Evolutionary conservation across 108 stramenopile genomes (phyloP).

Genomic region (Cyclostephanos tholiformis): DNA sequence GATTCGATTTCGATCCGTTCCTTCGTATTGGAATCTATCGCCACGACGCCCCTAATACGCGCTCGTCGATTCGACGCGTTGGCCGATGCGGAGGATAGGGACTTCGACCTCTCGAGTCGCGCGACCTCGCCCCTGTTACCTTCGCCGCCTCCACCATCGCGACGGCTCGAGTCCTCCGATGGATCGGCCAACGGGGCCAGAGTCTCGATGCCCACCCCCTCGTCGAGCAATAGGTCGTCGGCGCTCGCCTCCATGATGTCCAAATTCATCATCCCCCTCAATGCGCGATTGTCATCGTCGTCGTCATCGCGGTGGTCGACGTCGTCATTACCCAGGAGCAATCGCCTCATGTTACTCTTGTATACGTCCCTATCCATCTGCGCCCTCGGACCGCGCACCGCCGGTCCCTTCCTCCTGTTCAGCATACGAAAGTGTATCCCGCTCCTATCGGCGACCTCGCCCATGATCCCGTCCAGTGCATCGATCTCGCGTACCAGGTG

Average conservation of each 20-base stretch:
- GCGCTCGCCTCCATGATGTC: conserved; percentile 84
- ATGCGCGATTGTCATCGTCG: background rate
- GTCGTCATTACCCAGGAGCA: conserved; percentile 14
- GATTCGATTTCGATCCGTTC: conserved; percentile 62
- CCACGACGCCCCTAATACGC: conserved; percentile 78
- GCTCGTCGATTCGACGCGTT: conserved; percentile 51
- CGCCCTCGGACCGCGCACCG: conserved; percentile 88
- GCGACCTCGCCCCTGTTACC: background rate
- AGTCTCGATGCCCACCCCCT: conserved; percentile 55
- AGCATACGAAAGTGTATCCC: conserved; percentile 95
- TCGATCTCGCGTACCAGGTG: conserved; percentile 97
- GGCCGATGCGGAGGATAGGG: conserved; percentile 39
- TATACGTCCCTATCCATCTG: conserved; percentile 98
- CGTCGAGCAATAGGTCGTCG: conserved; percentile 92
- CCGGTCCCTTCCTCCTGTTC: conserved; percentile 92
- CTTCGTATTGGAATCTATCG: conserved; percentile 63
- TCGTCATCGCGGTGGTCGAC: background rate
- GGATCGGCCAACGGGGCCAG: conserved; percentile 55
- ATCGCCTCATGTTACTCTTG: conserved; percentile 85
- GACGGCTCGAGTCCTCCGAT: conserved; percentile 34
- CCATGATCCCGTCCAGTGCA: conserved; percentile 96
- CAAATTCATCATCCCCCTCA: conserved; percentile 77
- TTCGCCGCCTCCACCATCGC: conserved; percentile 20
- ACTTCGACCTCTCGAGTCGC: conserved; percentile 39
- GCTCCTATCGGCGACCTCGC: conserved; percentile 87